Base-by-base conservation (phyloP, 208 protist species). In the Wallacemonas sp. region DNA sequence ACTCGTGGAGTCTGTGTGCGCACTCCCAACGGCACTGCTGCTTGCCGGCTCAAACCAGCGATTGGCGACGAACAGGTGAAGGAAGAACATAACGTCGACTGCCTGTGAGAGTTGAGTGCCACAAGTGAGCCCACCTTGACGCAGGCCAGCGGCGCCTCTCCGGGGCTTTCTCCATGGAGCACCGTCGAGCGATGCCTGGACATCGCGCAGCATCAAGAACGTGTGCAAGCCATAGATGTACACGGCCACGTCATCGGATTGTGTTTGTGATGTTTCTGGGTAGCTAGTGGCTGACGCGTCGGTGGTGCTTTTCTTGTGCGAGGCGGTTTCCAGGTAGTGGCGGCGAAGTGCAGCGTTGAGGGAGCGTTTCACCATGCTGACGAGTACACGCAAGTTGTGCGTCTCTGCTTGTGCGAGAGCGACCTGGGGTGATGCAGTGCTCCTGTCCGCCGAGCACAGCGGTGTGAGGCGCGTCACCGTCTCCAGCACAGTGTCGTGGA, bases 11-110 rank as follows among this genome's bases (percentile, higher is more conserved):
- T n/a, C n/a, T n/a, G n/a, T n/a, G 30, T 26, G 37, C 15, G 29
- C n/a, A 66, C 32, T 38, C 10, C 34, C 42, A 1, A 4, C 1
- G n/a, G 15, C 6, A 1, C 44, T 2, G 13, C 30, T 30, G 53
- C 10, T 48, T 24, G 1, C 21, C 22, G 24, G 6, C 19, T 38
- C 30, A 26, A 61, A 52, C 62, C 62, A 58, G 10, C 32, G 48
- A 22, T 26, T 62, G 12, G 46, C 19, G n/a, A 58, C 52, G 41
- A 29, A 39, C 12, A 52, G 19, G 27, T 19, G 75, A 1, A 89
- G 55, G 45, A 91, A 94, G 64, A 90, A 94, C 21, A 66, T 64
- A 0, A 83, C 78, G 36, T 94, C 88, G 4, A 85, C 10, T 12
- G 84, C 85, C 37, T 87, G 73, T 0, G 71, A 46, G 26, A 87